phyloP scores from a whole-genome alignment of 352 stramenopile genomes.

The Globisporangium parvum region DNA sequence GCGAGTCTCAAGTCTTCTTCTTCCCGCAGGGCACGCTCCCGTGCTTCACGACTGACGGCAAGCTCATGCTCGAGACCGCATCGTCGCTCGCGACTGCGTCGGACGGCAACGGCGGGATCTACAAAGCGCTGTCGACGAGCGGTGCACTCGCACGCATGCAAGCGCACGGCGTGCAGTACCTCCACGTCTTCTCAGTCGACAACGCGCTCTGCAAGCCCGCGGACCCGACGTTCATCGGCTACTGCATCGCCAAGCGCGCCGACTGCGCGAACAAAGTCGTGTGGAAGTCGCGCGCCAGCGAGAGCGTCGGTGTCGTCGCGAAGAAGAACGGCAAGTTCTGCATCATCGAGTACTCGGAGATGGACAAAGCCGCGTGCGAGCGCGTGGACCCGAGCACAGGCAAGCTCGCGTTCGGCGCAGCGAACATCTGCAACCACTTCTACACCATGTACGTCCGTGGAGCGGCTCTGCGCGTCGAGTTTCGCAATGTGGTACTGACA shows the following conservation, averaged over 20 bases:
- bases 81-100: slow-evolving; percentile 88
- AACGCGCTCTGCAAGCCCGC: slow-evolving; percentile 95
- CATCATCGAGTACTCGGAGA: slow-evolving; percentile 98
- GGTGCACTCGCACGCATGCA: slow-evolving; percentile 88
- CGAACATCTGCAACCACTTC: slow-evolving; percentile 99
- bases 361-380: slow-evolving; percentile 73
- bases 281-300: slow-evolving; percentile 89
- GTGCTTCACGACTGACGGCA: slow-evolving; percentile 91
- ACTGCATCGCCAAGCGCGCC: slow-evolving; percentile 89
- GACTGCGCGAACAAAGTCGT: slow-evolving; percentile 97
- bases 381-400: slow-evolving; percentile 56
- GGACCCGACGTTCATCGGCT: slow-evolving; percentile 96
- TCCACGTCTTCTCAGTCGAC: slow-evolving; percentile 98
- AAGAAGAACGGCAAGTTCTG: slow-evolving; percentile 78
- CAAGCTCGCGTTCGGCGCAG: slow-evolving; percentile 91
- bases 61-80: slow-evolving; percentile 93
- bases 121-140: slow-evolving; percentile 88
- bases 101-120: slow-evolving; percentile 98
- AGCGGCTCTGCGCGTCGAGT: too few relatives aligned
- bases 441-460: slow-evolving; percentile 91
- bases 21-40: slow-evolving; percentile 96
- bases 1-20: slow-evolving; percentile 88
- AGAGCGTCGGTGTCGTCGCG: slow-evolving; percentile 92
- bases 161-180: slow-evolving; percentile 83
- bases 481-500: too few relatives aligned